A percentile compares a stretch with the other conserved stretches of the same genome.
Conservation (phyloP, 202 grass and related monocot genomes). For the Saccharum hybrid region DNA sequence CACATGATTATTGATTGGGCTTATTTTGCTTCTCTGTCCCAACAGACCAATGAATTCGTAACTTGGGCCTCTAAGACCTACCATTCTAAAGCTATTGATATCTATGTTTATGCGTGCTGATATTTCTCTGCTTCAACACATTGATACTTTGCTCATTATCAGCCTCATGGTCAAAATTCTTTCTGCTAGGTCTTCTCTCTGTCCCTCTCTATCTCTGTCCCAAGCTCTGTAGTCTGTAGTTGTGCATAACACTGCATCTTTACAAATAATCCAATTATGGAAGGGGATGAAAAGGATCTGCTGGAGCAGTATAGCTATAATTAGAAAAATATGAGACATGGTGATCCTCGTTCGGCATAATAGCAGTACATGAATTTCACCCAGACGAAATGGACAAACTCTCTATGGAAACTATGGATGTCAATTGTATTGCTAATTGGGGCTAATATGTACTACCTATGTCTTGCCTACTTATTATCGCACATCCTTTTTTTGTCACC, state of each 20-base stretch:
- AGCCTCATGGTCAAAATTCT: not conserved
- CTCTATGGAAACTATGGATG: not conserved
- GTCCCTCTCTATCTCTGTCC: not conserved
- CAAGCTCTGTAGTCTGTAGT: not conserved
- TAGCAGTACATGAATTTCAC: not conserved
- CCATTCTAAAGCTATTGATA: not conserved
- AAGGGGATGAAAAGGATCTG: slow-evolving; percentile 8
- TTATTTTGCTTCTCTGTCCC: slow-evolving; percentile 4
- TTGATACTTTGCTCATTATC: not conserved
- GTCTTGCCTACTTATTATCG: not conserved
- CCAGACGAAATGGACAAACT: not conserved
- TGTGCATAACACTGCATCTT: not conserved
- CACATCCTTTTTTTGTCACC: not conserved
- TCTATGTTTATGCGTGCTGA: not conserved
- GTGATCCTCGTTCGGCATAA: not conserved
- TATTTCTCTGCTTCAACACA: not conserved
- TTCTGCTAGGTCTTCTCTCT: not conserved
- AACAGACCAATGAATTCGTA: slow-evolving; percentile 14
- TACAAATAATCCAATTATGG: not conserved
- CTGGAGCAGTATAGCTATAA: not conserved
- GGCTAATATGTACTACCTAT: not conserved
- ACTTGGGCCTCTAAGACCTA: not conserved
- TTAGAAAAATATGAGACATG: not conserved
- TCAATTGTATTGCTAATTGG: not conserved
- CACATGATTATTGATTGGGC: slow-evolving; percentile 8